Base-by-base conservation (phyloP, 2,329 filamentous ascomycete genomes). In the Colletotrichum horii region DNA sequence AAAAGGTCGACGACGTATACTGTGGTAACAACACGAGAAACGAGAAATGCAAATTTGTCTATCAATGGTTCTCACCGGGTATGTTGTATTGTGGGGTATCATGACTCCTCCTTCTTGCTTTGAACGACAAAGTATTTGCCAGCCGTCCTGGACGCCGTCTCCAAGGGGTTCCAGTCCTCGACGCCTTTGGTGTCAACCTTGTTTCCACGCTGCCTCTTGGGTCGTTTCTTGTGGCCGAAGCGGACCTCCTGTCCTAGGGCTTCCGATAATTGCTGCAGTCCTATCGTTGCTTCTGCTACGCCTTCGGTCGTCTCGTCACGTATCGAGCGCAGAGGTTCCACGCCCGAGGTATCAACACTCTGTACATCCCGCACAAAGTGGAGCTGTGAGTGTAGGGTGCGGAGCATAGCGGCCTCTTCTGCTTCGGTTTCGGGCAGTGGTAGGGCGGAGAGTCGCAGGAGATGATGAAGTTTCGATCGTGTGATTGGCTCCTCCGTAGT, bases 321-420 rank as follows among this genome's bases (percentile, higher is more conserved):
- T 73, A 98, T 93, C 60, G 93, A 93, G 66, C 91, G 89, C 58
- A 99, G 85, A 0, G 97, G 96, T 71, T 92, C 89, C 1, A 98
- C 88, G 5, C 90, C 92, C 0, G 88, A 85, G 1, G 95, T 96
- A 83, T 98, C 91, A 65, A 98, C 93, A 60, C 89, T 87, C 81
- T 98, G 96, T 24, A 98, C 93, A 77, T 95, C 92, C 76, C 91
- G 93, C n/a, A 98, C 96, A 81, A 99, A 99, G 80, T 94, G 93
- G 0, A 99, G 90, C 82, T 99, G 97, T 36, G 94, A 92, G 68
- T 93, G 90, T 3, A 99, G 89, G 2, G 93, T 96, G 26, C 89
- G 82, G 5, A 98, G 89, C 91, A 98, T 95, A 30, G 88, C 85
- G 0, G 87, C 80, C 82, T 98, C 94, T 79, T 96, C 93, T 67